Evolutionary conservation across 148 eudicot genomes (phyloP).

Genomic region (Bassia scoparia): DNA sequence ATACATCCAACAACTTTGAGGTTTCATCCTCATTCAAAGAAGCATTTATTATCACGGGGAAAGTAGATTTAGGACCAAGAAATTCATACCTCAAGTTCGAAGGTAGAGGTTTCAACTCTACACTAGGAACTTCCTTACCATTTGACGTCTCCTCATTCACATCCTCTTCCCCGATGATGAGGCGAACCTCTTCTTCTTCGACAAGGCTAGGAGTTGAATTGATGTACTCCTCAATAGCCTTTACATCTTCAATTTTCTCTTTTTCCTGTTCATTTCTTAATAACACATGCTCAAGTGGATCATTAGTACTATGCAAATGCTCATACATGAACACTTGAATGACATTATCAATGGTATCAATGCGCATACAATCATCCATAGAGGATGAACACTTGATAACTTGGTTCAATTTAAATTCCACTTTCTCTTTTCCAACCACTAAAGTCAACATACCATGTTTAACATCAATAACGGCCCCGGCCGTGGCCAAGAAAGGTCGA

Average conservation of each 20-base stretch:
- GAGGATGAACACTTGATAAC: background rate
- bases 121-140: background rate
- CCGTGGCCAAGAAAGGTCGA: slow-evolving; percentile 5
- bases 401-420: background rate
- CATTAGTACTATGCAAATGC: background rate
- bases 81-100: background rate
- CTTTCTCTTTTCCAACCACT: background rate
- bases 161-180: background rate
- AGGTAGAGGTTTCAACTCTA: background rate
- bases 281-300: background rate
- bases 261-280: background rate
- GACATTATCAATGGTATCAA: background rate
- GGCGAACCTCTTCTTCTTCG: background rate
- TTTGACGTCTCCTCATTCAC: background rate
- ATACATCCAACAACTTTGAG: too few species aligned
- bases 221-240: background rate
- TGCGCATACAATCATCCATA: background rate
- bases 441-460: background rate
- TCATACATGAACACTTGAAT: background rate
- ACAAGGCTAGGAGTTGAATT: too few species aligned
- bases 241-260: background rate
- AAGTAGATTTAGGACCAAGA: background rate
- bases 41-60: background rate
- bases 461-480: background rate
- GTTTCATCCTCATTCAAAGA: too few species aligned